Percentiles rank a stretch among this genome's conserved stretches.
phyloP scores from a whole-genome alignment of 2,329 filamentous ascomycete genomes.

The Penicillium glabrum region DNA sequence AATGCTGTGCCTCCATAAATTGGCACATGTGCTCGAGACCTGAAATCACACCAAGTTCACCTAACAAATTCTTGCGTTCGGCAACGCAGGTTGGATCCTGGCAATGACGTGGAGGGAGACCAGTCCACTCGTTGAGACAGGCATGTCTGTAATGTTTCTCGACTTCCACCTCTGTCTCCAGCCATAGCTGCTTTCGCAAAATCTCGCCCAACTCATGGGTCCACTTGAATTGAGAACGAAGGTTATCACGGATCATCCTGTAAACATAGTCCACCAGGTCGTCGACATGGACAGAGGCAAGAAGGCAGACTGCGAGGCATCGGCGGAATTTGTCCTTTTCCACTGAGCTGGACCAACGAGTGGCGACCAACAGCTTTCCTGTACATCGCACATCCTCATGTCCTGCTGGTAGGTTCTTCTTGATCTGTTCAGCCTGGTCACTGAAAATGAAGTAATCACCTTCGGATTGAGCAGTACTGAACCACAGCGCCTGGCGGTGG shows the following conservation, averaged over 20 bases:
- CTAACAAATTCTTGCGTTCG: slow-evolving; percentile 23
- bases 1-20: slow-evolving; percentile 26
- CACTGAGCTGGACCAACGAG: slow-evolving; percentile 24
- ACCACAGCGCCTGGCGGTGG: slow-evolving; percentile 36
- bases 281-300: slow-evolving; percentile 10
- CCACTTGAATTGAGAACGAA: slow-evolving; percentile 19
- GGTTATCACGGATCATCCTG: slow-evolving; percentile 34
- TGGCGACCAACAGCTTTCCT: slow-evolving; percentile 13
- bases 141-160: slow-evolving; percentile 24
- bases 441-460: slow-evolving; percentile 41
- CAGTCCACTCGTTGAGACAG: slow-evolving; percentile 34
- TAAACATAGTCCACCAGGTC: slow-evolving; percentile 32
- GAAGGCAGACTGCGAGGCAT: slow-evolving; percentile 31
- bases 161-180: slow-evolving; percentile 23
- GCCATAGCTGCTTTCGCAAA: slow-evolving; percentile 24
- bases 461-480: slow-evolving; percentile 19
- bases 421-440: slow-evolving; percentile 22
- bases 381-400: slow-evolving; percentile 22
- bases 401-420: slow-evolving; percentile 10
- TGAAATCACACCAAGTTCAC: slow-evolving; percentile 9
- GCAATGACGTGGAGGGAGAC: slow-evolving; percentile 25
- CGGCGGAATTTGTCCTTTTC: slow-evolving; percentile 37
- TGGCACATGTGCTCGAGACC: slow-evolving; percentile 21
- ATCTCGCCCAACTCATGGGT: slow-evolving; percentile 17
- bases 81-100: slow-evolving; percentile 23